Evolutionary conservation across 2,329 filamentous ascomycete genomes (phyloP).

Genomic region (Cercospora zeae-maydis): DNA sequence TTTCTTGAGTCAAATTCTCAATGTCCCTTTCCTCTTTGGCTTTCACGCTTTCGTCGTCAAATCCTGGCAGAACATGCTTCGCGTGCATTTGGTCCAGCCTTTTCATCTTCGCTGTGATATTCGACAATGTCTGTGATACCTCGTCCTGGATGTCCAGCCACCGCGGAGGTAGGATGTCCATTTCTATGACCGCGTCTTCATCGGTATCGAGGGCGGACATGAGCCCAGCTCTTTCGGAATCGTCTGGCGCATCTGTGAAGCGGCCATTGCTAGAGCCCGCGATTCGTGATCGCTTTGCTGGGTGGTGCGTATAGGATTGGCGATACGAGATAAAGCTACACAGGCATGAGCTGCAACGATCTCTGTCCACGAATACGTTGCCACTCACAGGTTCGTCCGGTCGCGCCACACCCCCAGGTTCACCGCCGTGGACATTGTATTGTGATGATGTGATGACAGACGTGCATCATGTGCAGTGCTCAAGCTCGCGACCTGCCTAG

Average conservation of each 20-base stretch:
- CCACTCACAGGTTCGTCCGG: constrained; percentile 87
- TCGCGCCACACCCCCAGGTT: constrained; percentile 71
- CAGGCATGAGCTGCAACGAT: constrained; percentile 9
- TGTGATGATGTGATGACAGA: constrained; percentile 7
- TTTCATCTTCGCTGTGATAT: constrained; percentile 78
- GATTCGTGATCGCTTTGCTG: constrained; percentile 68
- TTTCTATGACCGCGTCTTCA: constrained; percentile 94
- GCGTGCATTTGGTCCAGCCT: constrained; percentile 89
- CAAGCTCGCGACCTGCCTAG: background rate
- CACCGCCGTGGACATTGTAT: constrained; percentile 21
- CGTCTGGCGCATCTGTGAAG: constrained; percentile 43
- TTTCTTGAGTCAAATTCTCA: constrained; percentile 81
- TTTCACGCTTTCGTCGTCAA: constrained; percentile 91
- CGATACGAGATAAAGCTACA: constrained; percentile 95
- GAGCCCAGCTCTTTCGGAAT: constrained; percentile 68
- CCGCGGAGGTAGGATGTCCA: constrained; percentile 90
- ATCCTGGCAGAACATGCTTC: constrained; percentile 93
- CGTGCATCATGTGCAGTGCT: constrained; percentile 16
- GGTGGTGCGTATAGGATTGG: constrained; percentile 95
- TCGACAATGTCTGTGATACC: constrained; percentile 74
- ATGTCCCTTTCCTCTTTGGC: constrained; percentile 84
- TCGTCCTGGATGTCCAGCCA: constrained; percentile 97
- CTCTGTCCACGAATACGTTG: background rate
- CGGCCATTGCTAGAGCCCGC: constrained; percentile 47
- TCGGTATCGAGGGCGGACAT: constrained; percentile 70